Evolutionary conservation across 169 alveolate species (phyloP).

Genomic region (Babesia ovata): DNA sequence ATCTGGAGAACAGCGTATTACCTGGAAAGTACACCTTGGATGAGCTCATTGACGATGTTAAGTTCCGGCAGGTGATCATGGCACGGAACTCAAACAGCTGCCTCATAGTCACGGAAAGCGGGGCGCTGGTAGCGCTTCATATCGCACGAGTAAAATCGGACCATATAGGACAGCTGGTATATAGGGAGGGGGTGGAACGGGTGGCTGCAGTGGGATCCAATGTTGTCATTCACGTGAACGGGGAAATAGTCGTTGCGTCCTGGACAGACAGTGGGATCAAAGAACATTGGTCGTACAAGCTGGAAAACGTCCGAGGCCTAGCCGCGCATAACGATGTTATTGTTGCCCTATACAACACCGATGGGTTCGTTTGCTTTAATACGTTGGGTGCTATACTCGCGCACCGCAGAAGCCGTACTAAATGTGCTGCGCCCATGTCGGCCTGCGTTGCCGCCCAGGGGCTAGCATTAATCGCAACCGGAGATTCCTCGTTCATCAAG

Average conservation of each 20-base stretch:
- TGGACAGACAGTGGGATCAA: background rate
- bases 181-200: background rate
- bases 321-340: slow-evolving; percentile 1
- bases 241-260: background rate
- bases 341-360: slow-evolving; percentile 14
- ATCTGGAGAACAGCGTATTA: background rate
- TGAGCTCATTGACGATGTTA: background rate
- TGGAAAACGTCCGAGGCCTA: slow-evolving; percentile 20
- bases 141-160: background rate
- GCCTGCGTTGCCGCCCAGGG: slow-evolving; percentile 27
- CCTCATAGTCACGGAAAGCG: slow-evolving; percentile 11
- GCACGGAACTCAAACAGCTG: background rate
- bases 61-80: slow-evolving; percentile 2
- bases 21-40: slow-evolving; percentile 5
- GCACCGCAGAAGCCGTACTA: slow-evolving; percentile 14
- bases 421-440: background rate
- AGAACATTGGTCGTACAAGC: slow-evolving; percentile 12
- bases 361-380: slow-evolving; percentile 22
- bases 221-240: background rate
- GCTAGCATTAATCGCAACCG: slow-evolving; percentile 12
- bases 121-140: slow-evolving; percentile 13
- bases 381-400: slow-evolving; percentile 3
- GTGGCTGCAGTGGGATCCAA: background rate
- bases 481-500: slow-evolving; percentile 2
- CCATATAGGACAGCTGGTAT: slow-evolving; percentile 10